Evolutionary conservation across 2,329 filamentous ascomycete genomes (phyloP).

Genomic region (Chrysoporthe deuterocubensis): DNA sequence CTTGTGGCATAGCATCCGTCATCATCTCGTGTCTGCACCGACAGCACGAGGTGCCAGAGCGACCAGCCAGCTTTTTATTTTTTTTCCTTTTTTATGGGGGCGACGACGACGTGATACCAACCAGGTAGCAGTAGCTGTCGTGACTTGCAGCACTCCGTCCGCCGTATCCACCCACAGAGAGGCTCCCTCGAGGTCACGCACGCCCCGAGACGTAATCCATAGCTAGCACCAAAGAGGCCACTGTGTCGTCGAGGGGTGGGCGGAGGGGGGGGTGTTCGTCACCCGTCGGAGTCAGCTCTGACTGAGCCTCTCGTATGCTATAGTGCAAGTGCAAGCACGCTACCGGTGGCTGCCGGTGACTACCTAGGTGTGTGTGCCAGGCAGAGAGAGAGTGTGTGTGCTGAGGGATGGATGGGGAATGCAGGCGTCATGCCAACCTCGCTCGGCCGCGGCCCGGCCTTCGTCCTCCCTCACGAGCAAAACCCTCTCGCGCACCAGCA

Average conservation of each 20-base stretch:
- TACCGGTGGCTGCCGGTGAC: too few species aligned
- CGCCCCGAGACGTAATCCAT: neutral
- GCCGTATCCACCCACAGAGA: neutral
- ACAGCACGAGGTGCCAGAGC: neutral
- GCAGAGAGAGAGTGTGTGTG: too few species aligned
- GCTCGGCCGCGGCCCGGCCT: neutral
- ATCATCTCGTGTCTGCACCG: neutral
- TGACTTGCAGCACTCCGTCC: neutral
- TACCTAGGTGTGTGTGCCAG: too few species aligned
- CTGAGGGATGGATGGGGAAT: neutral
- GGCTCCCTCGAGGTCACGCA: slow-evolving; percentile 4
- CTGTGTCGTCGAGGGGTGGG: neutral
- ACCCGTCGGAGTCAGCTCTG: neutral
- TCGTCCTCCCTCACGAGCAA: neutral
- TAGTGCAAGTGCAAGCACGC: neutral
- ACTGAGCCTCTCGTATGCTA: neutral
- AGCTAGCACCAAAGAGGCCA: neutral
- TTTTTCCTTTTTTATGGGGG: too few species aligned
- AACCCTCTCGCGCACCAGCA: neutral
- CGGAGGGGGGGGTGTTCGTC: neutral
- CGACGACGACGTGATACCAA: neutral
- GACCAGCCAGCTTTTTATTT: too few species aligned
- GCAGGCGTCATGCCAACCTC: slow-evolving; percentile 1
- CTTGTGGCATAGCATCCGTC: slow-evolving; percentile 1
- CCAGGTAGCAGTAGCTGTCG: neutral